Conservation (phyloP, 257 asterid genomes). For the Solanum acaule region DNA sequence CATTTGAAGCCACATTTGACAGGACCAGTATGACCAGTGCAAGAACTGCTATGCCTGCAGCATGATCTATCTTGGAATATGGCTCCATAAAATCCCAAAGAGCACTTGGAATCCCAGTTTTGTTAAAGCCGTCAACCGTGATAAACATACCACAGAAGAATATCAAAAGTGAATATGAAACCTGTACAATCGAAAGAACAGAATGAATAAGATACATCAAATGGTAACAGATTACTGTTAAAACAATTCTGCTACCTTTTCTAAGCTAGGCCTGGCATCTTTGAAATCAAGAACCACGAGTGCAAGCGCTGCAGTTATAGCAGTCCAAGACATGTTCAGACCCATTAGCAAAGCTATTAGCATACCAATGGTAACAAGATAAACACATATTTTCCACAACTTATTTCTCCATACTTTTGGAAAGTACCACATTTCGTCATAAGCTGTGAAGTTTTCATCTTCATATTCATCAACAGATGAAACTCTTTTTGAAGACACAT, state of each 20-base stretch:
- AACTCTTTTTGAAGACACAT: constrained; percentile 5
- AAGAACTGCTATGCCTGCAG: constrained; percentile 51
- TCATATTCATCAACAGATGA: constrained; percentile 2
- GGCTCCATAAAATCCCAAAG: constrained; percentile 92
- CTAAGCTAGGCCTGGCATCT: constrained; percentile 74
- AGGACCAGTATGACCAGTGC: constrained; percentile 63
- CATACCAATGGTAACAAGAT: constrained; percentile 79
- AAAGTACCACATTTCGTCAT: constrained; percentile 24
- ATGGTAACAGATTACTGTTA: neutral
- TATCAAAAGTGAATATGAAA: constrained; percentile 86
- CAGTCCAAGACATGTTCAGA: constrained; percentile 90
- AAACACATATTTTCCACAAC: constrained; percentile 63
- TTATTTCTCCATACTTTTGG: constrained; percentile 39
- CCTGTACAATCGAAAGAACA: constrained; percentile 32
- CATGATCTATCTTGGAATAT: constrained; percentile 51
- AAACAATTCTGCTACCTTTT: constrained; percentile 38
- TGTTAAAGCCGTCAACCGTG: constrained; percentile 72
- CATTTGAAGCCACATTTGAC: constrained; percentile 88
- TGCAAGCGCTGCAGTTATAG: constrained; percentile 84
- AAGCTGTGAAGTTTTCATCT: neutral
- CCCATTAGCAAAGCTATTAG: constrained; percentile 55
- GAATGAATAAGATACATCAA: neutral
- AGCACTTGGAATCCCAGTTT: constrained; percentile 76
- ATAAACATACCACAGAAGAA: constrained; percentile 96
- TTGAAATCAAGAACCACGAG: constrained; percentile 85